Conservation (phyloP, 1,284 basidiomycete genomes). For the Cryptococcus maquisensis region DNA sequence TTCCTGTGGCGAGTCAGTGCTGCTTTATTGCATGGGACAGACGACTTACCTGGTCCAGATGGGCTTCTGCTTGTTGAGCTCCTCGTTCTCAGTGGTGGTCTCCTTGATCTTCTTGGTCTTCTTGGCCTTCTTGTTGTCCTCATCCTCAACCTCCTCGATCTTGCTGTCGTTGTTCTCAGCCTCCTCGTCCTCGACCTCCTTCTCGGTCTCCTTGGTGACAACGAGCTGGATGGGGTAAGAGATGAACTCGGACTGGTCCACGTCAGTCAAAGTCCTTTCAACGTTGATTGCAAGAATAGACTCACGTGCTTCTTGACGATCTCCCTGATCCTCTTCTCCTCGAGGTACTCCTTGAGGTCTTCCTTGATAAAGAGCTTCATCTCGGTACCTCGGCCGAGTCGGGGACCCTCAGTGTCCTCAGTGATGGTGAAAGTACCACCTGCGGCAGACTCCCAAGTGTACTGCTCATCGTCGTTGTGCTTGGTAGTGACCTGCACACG, state of each 20-base stretch:
- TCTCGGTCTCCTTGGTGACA: slow-evolving; percentile 98
- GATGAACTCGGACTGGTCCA: slow-evolving; percentile 86
- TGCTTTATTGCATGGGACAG: not conserved
- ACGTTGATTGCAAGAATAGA: not conserved
- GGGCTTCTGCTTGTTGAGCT: slow-evolving; percentile 99
- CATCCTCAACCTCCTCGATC: slow-evolving; percentile 75
- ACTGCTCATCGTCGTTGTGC: slow-evolving; percentile 99
- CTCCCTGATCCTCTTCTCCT: slow-evolving; percentile 99
- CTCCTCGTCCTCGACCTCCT: slow-evolving; percentile 70
- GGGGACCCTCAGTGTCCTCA: slow-evolving; percentile 80
- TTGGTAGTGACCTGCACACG: slow-evolving; percentile 98
- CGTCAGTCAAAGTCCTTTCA: not conserved
- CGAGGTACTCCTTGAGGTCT: slow-evolving; percentile 97
- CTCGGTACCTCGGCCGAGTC: slow-evolving; percentile 91
- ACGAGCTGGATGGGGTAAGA: slow-evolving; percentile 99
- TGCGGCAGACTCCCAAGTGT: slow-evolving; percentile 99
- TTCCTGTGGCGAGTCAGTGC: slow-evolving; percentile 55
- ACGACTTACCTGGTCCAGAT: slow-evolving; percentile 75
- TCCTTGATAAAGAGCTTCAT: slow-evolving; percentile 96
- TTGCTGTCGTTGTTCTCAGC: slow-evolving; percentile 65
- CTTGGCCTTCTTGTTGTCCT: slow-evolving; percentile 64
- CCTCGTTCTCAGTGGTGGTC: slow-evolving; percentile 83
- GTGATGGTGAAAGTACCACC: slow-evolving; percentile 99
- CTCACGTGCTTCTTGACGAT: slow-evolving; percentile 95
- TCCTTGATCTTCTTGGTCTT: slow-evolving; percentile 98